Percentiles rank a stretch among this genome's conserved stretches.
Conservation (phyloP, 306 rosid genomes). For the Cucurbita moschata region DNA sequence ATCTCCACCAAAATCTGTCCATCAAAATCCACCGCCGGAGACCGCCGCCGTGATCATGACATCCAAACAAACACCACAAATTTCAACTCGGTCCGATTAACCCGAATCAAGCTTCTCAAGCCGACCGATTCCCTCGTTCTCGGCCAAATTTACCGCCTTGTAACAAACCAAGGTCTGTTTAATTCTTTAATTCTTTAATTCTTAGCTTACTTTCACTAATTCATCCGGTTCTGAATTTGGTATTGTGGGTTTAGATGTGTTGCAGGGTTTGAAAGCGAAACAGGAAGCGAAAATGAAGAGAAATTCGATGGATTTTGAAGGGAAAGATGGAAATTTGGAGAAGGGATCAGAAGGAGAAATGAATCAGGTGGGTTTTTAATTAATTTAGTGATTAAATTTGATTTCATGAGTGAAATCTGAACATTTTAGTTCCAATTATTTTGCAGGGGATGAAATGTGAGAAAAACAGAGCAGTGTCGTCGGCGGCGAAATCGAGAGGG, state of each 20-base stretch:
- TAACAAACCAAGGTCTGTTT: slow-evolving; percentile 59
- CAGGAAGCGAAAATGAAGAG: slow-evolving; percentile 10
- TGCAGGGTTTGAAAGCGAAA: slow-evolving; percentile 9
- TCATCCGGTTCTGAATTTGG: not conserved
- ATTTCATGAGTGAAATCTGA: not conserved
- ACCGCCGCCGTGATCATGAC: not conserved
- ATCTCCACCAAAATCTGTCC: slow-evolving; percentile 69
- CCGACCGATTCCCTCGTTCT: slow-evolving; percentile 79
- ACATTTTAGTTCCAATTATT: not conserved
- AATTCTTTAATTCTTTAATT: not conserved
- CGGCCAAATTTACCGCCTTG: slow-evolving; percentile 88
- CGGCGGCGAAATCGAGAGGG: not conserved
- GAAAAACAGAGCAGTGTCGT: not conserved
- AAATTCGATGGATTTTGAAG: not conserved
- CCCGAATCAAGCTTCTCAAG: slow-evolving; percentile 84
- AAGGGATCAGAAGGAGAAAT: not conserved
- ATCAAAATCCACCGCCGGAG: slow-evolving; percentile 7
- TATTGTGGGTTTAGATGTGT: not conserved
- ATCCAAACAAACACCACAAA: not conserved
- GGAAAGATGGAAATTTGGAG: not conserved
- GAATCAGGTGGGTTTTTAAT: not conserved
- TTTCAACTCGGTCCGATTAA: slow-evolving; percentile 44
- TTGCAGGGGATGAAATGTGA: not conserved
- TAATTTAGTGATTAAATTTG: not conserved
- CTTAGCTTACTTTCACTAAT: not conserved